phyloP scores from a whole-genome alignment of 345 rosid species.

The Abelmoschus esculentus region DNA sequence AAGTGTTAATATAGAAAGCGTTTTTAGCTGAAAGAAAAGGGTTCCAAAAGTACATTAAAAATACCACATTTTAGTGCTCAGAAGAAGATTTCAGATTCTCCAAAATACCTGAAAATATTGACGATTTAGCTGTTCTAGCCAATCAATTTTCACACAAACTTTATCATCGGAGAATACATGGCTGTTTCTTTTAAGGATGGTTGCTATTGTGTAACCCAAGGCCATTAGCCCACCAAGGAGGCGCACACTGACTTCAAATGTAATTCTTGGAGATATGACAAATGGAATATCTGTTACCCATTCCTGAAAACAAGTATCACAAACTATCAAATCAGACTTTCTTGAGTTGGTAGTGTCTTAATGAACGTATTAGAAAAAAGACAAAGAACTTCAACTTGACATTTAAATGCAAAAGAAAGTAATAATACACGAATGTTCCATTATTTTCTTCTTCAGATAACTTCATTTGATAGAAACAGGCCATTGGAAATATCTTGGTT shows the following conservation, averaged over 20 bases:
- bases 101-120: conserved; percentile 74
- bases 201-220: conserved; percentile 89
- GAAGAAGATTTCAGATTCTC: background rate
- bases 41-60: background rate
- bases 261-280: conserved; percentile 97
- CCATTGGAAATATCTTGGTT: background rate
- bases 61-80: background rate
- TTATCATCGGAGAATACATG: conserved; percentile 72
- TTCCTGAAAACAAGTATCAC: conserved; percentile 48
- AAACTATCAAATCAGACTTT: conserved; percentile 4
- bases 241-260: conserved; percentile 95
- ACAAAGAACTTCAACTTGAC: background rate
- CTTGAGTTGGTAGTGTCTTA: background rate
- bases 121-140: conserved; percentile 89
- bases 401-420: background rate
- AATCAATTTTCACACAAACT: conserved; percentile 83
- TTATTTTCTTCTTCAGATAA: background rate
- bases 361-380: background rate
- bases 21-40: too few relatives aligned
- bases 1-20: background rate
- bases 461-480: background rate
- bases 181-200: conserved; percentile 92
- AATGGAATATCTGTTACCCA: conserved; percentile 94
- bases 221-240: conserved; percentile 99
- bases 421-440: too few relatives aligned